phyloP scores from a whole-genome alignment of 371 early-diverging fungal genomes.

The Apophysomyces elegans region DNA sequence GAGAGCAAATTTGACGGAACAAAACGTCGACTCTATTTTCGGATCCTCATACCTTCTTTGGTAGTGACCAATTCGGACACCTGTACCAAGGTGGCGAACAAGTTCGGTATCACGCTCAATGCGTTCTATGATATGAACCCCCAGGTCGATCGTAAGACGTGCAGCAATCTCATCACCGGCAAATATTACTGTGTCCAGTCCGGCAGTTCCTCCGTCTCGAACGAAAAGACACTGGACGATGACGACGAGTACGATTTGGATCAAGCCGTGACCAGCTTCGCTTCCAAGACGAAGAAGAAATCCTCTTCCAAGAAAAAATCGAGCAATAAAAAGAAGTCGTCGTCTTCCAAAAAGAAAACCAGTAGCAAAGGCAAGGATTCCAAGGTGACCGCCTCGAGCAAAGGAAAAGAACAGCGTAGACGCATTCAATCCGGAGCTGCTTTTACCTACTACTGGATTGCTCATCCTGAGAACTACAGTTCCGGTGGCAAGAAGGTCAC shows the following conservation, averaged over 20 bases:
- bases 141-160: conserved; percentile 21
- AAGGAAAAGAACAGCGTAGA: conserved; percentile 21
- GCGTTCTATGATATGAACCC: conserved; percentile 24
- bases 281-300: conserved; percentile 9
- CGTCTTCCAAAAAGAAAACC: too few relatives aligned
- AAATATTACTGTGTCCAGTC: conserved; percentile 21
- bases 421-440: conserved; percentile 15
- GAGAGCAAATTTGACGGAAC: neutral
- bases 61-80: conserved; percentile 28
- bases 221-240: neutral
- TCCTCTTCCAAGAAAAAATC: neutral
- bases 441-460: conserved; percentile 40
- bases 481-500: conserved; percentile 15
- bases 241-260: neutral
- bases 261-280: conserved; percentile 3
- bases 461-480: conserved; percentile 26
- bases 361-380: neutral
- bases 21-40: neutral
- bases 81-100: conserved; percentile 25
- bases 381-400: conserved; percentile 2
- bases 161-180: conserved; percentile 30
- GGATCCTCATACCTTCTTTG: neutral
- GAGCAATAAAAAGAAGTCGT: conserved; percentile 11
- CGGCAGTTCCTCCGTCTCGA: neutral
- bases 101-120: conserved; percentile 23